Evolutionary conservation across 495 filamentous ascomycete species (phyloP).

Genomic region (Xylona heveae): DNA sequence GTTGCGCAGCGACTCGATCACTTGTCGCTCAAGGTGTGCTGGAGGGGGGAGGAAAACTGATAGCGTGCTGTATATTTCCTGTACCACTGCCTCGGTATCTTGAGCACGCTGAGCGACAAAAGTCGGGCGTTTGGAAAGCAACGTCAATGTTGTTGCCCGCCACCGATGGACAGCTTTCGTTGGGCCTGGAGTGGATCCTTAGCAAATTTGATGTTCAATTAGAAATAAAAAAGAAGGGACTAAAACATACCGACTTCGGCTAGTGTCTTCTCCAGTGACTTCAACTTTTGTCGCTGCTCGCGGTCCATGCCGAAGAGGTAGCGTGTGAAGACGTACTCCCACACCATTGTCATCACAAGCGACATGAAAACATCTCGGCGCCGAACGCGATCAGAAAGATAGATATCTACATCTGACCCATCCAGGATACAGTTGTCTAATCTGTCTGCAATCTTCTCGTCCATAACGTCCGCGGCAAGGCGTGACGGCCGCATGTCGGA

Average conservation of each 20-base stretch:
- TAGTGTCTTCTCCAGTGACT: constrained; percentile 79
- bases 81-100: constrained; percentile 76
- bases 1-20: constrained; percentile 60
- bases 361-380: constrained; percentile 91
- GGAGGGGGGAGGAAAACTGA: constrained; percentile 66
- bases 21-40: constrained; percentile 44
- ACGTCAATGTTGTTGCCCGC: constrained; percentile 81
- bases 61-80: constrained; percentile 64
- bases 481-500: constrained; percentile 75
- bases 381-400: constrained; percentile 65
- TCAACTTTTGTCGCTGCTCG: constrained; percentile 91
- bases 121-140: constrained; percentile 52
- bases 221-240: not conserved
- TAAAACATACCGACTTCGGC: constrained; percentile 44
- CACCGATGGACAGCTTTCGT: constrained; percentile 73
- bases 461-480: constrained; percentile 53
- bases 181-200: constrained; percentile 17
- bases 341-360: constrained; percentile 92
- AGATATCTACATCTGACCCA: constrained; percentile 70
- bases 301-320: constrained; percentile 97
- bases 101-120: constrained; percentile 57
- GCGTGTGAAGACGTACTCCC: constrained; percentile 92
- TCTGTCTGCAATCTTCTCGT: constrained; percentile 77
- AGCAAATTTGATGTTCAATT: not conserved
- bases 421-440: constrained; percentile 88